Evolutionary conservation across 768 basidiomycete species (phyloP), one percentile per base, ranked within the genome.

Genomic region (Termitomyces sp.): DNA sequence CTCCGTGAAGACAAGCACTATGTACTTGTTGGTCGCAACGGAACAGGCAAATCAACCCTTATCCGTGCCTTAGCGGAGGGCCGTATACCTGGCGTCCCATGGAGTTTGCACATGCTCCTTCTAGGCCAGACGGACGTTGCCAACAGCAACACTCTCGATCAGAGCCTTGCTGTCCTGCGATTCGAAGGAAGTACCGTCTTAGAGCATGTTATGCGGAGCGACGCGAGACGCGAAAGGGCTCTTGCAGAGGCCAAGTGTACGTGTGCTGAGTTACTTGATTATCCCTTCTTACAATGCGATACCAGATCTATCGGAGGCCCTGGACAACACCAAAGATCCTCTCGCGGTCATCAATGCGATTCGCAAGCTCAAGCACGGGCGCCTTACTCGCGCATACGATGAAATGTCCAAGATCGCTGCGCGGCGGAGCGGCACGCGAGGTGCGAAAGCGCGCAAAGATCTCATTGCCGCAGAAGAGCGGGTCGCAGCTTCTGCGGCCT

Each of bases 21-120:
- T 66, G 79, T 74, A 30, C 72, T 87, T 53, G 71, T 83, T 7
- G 84, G 83, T 14, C 71, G 82, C 53, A 82, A 82, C 63, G 83
- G 82, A 2, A 72, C 75, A 17, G 83, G 81, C 10, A 83, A 83
- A 62, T 79, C 78, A 14, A 78, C 62, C 15, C 66, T 80, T 0
- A 60, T 81, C 28, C 68, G 68, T 17, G 78, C 78, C 10, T 59
- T 82, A 26, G 67, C 68, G 2, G 73, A 80, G 19, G 68, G 73
- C 30, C 66, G 74, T 30, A 79, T 83, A 43, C 80, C 81, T 0
- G 81, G 80, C 14, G 57, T 82, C n/a, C 67, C 70, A 11, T 67
- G 71, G 56, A 70, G 68, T 45, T 54, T 80, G 19, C 69, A 70
- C 2, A 77, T 83, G 48, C 68, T 77, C 0, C 68, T 81, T 21